Percentiles rank a stretch among this genome's conserved stretches.
These are phyloP conservation scores for Corchorus capsularis DNA, from an alignment of 345 rosid species.

Conservation along the genomic window DNA sequence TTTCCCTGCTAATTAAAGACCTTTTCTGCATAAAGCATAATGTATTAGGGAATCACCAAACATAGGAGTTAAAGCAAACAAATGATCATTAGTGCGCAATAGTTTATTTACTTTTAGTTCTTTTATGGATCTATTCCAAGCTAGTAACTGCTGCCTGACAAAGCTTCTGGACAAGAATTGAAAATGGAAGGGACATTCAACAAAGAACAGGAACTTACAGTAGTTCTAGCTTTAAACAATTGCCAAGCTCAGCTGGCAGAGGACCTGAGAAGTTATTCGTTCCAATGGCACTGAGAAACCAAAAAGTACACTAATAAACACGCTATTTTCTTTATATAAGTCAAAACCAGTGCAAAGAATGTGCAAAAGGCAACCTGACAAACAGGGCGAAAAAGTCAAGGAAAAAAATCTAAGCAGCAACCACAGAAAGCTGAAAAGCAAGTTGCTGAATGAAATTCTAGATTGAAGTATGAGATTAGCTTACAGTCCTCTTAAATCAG, in stretches of 20 bases:
- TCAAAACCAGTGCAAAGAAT: background rate
- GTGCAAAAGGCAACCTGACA: background rate
- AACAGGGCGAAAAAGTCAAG: background rate
- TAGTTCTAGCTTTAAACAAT: constrained; percentile 42
- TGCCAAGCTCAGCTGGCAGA: constrained; percentile 67
- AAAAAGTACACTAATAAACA: background rate
- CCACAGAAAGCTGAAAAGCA: background rate
- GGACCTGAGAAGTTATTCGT: constrained; percentile 71
- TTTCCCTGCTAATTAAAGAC: background rate
- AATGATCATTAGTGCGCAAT: background rate
- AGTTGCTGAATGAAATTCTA: constrained; percentile 2
- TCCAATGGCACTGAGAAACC: constrained; percentile 39
- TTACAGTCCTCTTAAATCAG: constrained; percentile 53
- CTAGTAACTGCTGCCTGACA: background rate
- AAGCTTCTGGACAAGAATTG: background rate
- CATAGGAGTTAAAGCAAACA: background rate
- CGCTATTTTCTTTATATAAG: background rate
- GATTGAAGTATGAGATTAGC: constrained; percentile 21
- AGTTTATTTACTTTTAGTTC: background rate
- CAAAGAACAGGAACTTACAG: constrained; percentile 47
- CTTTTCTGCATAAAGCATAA: background rate
- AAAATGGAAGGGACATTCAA: background rate
- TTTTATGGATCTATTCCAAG: background rate
- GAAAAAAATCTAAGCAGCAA: background rate
- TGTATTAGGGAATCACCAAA: background rate